A percentile compares a stretch with the other conserved stretches of the same genome.
Conservation (phyloP, 2,329 filamentous ascomycete species). For the Diaporthe ilicicola region DNA sequence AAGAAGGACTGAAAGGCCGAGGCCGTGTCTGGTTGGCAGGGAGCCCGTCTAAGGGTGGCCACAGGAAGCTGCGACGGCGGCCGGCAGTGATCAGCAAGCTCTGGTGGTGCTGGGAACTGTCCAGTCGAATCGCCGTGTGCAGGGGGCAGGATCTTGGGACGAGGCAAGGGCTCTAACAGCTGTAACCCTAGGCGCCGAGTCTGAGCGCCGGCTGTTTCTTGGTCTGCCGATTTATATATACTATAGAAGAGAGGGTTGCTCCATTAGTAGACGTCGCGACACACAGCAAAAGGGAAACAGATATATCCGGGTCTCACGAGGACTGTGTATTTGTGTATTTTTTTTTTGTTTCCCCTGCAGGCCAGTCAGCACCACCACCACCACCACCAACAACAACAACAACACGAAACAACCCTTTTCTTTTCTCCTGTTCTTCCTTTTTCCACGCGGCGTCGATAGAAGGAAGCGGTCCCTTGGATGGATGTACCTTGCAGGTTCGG, state of each 20-base stretch:
- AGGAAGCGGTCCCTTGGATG: conserved; percentile 6
- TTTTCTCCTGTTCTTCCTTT: not conserved
- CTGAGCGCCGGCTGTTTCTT: conserved; percentile 16
- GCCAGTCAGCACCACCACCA: no score
- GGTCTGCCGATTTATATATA: conserved; percentile 5
- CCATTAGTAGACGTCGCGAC: not conserved
- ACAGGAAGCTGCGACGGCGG: conserved; percentile 9
- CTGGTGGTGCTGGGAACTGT: not conserved
- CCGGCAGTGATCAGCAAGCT: conserved; percentile 7
- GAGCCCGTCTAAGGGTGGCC: conserved; percentile 5
- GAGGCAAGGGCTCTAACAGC: conserved; percentile 18
- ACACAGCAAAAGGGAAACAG: not conserved
- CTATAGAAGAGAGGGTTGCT: not conserved
- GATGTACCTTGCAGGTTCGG: conserved; percentile 25
- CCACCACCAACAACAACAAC: not conserved
- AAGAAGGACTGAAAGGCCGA: not conserved
- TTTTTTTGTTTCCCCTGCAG: no score
- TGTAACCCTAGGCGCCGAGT: not conserved
- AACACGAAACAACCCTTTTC: not conserved
- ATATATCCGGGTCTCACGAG: no score
- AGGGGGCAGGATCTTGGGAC: conserved; percentile 6
- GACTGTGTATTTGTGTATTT: not conserved
- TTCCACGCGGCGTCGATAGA: conserved; percentile 14
- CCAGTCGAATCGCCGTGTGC: conserved; percentile 5
- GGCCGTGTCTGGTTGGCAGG: not conserved